Conservation (phyloP, 345 rosid genomes). For the Syzygium oleosum region DNA sequence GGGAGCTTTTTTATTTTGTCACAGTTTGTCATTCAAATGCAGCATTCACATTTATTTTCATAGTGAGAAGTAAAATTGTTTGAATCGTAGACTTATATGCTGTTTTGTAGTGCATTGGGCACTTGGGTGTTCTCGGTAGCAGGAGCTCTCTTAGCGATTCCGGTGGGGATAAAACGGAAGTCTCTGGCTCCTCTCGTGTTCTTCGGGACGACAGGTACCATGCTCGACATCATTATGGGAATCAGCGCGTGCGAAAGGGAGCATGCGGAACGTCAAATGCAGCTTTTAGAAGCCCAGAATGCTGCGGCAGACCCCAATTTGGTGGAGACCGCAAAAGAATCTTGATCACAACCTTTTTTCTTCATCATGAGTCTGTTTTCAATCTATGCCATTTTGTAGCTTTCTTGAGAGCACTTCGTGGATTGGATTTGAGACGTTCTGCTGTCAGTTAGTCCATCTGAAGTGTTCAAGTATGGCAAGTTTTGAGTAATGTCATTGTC, state of each 20-base stretch:
- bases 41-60: background rate
- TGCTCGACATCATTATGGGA: constrained; percentile 90
- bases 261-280: constrained; percentile 91
- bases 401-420: background rate
- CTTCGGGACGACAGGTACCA: constrained; percentile 95
- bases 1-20: background rate
- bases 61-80: background rate
- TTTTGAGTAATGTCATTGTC: background rate
- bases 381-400: background rate
- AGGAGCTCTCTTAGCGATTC: constrained; percentile 86
- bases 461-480: background rate
- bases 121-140: constrained; percentile 90
- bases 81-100: background rate
- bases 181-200: constrained; percentile 85
- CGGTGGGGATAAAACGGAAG: constrained; percentile 84
- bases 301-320: constrained; percentile 19
- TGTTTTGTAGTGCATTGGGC: constrained; percentile 67
- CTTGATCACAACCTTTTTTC: constrained; percentile 2
- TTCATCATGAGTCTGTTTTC: background rate
- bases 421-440: background rate
- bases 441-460: background rate
- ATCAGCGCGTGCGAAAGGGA: constrained; percentile 89
- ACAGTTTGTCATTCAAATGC: background rate
- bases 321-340: constrained; percentile 6
- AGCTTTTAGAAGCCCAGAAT: constrained; percentile 61